phyloP scores from a whole-genome alignment of 2,329 filamentous ascomycete species.

The Ceratocystis papillata region DNA sequence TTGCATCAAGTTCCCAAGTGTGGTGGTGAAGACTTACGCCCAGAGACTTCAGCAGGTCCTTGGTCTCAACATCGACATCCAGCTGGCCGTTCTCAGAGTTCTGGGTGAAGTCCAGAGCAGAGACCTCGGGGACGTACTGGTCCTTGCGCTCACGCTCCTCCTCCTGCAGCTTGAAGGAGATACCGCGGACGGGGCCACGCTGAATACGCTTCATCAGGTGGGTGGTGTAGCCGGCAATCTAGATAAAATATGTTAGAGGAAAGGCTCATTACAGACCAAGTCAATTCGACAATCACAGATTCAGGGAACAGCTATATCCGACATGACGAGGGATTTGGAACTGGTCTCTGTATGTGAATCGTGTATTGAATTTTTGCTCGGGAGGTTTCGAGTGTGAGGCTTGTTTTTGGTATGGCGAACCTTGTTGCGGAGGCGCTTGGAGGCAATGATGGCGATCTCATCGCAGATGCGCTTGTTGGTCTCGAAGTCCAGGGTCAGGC shows the following conservation, averaged over 20 bases:
- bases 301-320: neutral
- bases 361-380: neutral
- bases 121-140: conserved; percentile 99
- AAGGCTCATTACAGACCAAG: conserved; percentile 3
- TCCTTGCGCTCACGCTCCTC: conserved; percentile 99
- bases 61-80: conserved; percentile 94
- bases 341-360: neutral
- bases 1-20: neutral
- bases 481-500: conserved; percentile 98
- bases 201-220: conserved; percentile 99
- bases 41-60: conserved; percentile 97
- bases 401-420: conserved; percentile 36
- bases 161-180: conserved; percentile 99
- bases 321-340: neutral
- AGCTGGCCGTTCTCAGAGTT: conserved; percentile 86
- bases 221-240: conserved; percentile 98
- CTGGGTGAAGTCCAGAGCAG: conserved; percentile 95
- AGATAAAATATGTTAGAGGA: conserved; percentile 21
- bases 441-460: conserved; percentile 99
- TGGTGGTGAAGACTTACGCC: conserved; percentile 60
- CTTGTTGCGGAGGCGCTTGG: conserved; percentile 99
- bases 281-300: conserved; percentile 15
- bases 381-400: neutral
- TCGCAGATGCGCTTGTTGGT: conserved; percentile 99
- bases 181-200: conserved; percentile 96